phyloP scores from a whole-genome alignment of 2,329 filamentous ascomycete species.

The Penicillium frequentans region DNA sequence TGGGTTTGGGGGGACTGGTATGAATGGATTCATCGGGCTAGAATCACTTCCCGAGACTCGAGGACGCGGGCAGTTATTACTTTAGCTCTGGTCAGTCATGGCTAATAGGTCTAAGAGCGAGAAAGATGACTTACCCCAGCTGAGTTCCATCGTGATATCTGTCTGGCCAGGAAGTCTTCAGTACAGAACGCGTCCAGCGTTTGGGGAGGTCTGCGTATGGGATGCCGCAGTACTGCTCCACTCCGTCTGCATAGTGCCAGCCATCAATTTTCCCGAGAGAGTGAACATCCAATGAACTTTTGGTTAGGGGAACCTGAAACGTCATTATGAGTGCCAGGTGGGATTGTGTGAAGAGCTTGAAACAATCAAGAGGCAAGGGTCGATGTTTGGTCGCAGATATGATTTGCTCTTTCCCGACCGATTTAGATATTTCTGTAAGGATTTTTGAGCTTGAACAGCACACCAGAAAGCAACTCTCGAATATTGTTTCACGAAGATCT shows the following conservation, averaged over 20 bases:
- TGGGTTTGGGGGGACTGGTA: slow-evolving; percentile 12
- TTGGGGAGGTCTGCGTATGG: slow-evolving; percentile 10
- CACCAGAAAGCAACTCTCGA: neutral
- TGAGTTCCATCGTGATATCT: slow-evolving; percentile 12
- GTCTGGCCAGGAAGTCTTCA: slow-evolving; percentile 10
- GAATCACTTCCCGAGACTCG: neutral
- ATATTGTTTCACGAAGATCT: neutral
- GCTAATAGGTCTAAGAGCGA: too few species aligned
- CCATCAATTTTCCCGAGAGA: slow-evolving; percentile 7
- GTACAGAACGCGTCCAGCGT: slow-evolving; percentile 11
- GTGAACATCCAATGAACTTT: slow-evolving; percentile 1
- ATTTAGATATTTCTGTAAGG: neutral
- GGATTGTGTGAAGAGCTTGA: neutral
- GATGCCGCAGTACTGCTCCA: slow-evolving; percentile 13
- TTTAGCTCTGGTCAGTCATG: neutral
- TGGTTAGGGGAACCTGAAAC: neutral
- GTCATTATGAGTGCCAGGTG: slow-evolving; percentile 2
- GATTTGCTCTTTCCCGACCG: neutral
- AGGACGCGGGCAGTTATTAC: slow-evolving; percentile 9
- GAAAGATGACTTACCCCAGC: slow-evolving; percentile 2
- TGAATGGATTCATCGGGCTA: slow-evolving; percentile 6
- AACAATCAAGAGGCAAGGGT: neutral
- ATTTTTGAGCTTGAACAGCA: neutral
- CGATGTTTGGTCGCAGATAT: neutral
- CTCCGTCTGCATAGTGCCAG: slow-evolving; percentile 8